Conservation (phyloP, 345 rosid species). For the Pugionium dolabratum region DNA sequence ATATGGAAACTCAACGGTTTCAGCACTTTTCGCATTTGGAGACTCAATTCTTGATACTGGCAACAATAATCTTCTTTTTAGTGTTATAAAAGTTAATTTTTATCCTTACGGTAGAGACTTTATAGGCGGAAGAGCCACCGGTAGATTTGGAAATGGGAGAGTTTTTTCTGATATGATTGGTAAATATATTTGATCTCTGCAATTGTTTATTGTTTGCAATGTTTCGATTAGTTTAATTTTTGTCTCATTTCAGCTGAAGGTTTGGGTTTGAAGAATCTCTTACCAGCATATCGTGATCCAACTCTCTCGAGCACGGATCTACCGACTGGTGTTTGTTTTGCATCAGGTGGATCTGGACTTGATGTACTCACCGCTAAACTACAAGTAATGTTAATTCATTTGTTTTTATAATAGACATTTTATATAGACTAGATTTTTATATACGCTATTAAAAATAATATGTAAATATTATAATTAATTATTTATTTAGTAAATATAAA, state of each 20-base stretch:
- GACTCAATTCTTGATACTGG: conserved; percentile 71
- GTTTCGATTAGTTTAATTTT: neutral
- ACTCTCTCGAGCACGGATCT: conserved; percentile 21
- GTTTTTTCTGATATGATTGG: conserved; percentile 57
- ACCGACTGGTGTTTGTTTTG: conserved; percentile 40
- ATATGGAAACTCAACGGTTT: conserved; percentile 14
- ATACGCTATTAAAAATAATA: too few species aligned
- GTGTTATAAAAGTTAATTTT: conserved; percentile 46
- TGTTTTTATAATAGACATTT: too few species aligned
- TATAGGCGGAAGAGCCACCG: conserved; percentile 50
- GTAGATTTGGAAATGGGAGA: conserved; percentile 67
- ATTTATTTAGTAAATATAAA: too few species aligned
- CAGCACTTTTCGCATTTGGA: conserved; percentile 47
- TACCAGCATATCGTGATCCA: conserved; percentile 38
- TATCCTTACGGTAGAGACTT: conserved; percentile 65
- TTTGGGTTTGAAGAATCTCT: conserved; percentile 31
- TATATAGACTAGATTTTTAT: too few species aligned
- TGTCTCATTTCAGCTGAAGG: conserved; percentile 29
- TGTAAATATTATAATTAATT: too few species aligned
- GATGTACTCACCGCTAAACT: conserved; percentile 26
- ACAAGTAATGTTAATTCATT: conserved; percentile 2
- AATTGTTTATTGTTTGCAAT: neutral
- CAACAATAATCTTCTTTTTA: conserved; percentile 51
- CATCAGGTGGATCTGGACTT: conserved; percentile 44
- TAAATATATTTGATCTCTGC: conserved; percentile 10